phyloP scores from a whole-genome alignment of 2,329 filamentous ascomycete genomes.

The Podosphaera fusca region DNA sequence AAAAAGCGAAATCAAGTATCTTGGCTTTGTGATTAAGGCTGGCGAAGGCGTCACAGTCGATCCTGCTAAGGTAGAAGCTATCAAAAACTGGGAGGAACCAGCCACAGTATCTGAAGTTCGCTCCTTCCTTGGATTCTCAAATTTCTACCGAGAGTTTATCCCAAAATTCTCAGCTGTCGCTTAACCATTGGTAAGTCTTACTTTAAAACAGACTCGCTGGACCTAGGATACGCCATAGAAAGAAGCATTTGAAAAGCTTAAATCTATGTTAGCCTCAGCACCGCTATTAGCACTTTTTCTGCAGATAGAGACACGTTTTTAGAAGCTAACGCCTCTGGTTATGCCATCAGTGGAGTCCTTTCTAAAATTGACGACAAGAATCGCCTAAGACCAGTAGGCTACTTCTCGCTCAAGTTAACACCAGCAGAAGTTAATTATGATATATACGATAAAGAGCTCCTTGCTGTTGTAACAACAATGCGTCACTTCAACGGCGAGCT shows the following conservation, averaged over 20 bases:
- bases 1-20: not conserved
- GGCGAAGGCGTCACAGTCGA: not conserved
- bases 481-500: not conserved
- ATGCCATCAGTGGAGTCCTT: not conserved
- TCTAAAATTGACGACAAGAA: not conserved
- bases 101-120: not conserved
- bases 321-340: not conserved
- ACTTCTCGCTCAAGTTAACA: not conserved
- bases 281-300: not conserved
- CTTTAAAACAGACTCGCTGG: not conserved
- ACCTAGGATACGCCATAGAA: not conserved
- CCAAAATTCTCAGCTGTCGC: not conserved
- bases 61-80: not conserved
- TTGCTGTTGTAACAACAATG: not conserved
- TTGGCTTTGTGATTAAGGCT: not conserved
- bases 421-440: not conserved
- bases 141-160: not conserved
- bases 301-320: not conserved
- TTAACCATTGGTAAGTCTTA: not conserved
- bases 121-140: not conserved
- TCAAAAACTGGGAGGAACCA: not conserved
- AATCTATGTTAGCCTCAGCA: not conserved
- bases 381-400: not conserved
- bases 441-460: not conserved
- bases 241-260: not conserved